Base-by-base conservation (phyloP, 176 grass and related monocot genomes). In the Aegilops longissima region DNA sequence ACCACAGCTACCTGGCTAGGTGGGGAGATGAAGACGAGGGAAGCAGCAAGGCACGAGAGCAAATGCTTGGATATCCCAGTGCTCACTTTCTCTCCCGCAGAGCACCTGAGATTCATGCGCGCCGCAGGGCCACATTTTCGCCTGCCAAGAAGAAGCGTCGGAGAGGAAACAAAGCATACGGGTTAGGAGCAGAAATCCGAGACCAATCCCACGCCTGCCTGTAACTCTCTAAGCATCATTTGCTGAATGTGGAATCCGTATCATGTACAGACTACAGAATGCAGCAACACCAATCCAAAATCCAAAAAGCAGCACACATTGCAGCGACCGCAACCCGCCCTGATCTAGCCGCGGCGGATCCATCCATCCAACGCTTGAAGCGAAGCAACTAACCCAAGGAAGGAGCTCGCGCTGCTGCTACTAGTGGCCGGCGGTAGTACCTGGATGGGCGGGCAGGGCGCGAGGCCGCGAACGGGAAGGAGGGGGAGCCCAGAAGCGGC, bases 21-120 rank as follows among this genome's bases (percentile, higher is more conserved):
- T 79, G 90, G 65, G 66, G 85, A 89, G 59, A 94, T 2, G 68
- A 97, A 61, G 8, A 97, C 1, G 76, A 97, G 63, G 2, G 86
- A 94, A 52, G 95, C 88, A 70, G 95, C 86, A 29, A 97, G 80
- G 87, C 82, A 94, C 0, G 95, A 89, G 18, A 94, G 23, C 9
- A 94, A 13, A 5, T 89, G 83, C 80, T 36, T 94, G 70, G 90
- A 83, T 66, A 86, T 9, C 47, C 47, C 89, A 33, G 11, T 65
- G 3, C 34, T 35, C 34, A 35, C 34, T 35, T 35, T 17, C 7
- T 84, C 81, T 7, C 65, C 10, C 9, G 65, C 18, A 7, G 64
- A 90, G 80, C 84, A 93, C 38, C 77, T 82, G 49, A 85, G 0
- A 1, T 18, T 49, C 24, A 47, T 93, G 14, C 74, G 68, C 21